These are phyloP conservation scores for Metschnikowia picachoensis DNA, from an alignment of 805 yeast genomes.

Conservation along the genomic window DNA sequence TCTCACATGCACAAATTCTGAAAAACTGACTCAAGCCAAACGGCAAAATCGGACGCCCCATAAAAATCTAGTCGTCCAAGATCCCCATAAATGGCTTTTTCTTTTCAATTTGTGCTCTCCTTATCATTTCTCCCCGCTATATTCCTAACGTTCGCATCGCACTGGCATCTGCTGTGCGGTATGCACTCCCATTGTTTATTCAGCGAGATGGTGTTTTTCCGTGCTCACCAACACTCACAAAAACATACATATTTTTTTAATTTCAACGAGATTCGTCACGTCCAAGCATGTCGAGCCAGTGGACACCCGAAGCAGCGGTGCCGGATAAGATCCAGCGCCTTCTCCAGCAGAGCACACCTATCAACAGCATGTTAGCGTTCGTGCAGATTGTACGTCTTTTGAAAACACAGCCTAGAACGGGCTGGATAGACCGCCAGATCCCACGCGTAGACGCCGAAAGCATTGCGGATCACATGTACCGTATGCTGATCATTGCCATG, in stretches of 20 bases:
- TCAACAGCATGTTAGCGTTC: constrained; percentile 53
- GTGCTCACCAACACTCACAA: background rate
- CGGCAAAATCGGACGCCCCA: too few relatives aligned
- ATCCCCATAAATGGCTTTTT: too few relatives aligned
- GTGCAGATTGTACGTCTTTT: constrained; percentile 65
- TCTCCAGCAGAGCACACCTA: constrained; percentile 27
- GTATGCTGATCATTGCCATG: constrained; percentile 84
- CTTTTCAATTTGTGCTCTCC: too few relatives aligned
- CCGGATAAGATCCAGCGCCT: constrained; percentile 43
- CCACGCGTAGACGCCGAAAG: constrained; percentile 56
- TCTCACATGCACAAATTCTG: too few relatives aligned
- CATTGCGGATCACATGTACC: constrained; percentile 93
- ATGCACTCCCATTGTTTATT: constrained; percentile 8
- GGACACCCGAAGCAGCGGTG: constrained; percentile 55
- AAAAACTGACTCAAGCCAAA: too few relatives aligned
- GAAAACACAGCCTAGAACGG: constrained; percentile 84
- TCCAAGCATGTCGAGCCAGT: constrained; percentile 15
- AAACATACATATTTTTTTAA: background rate
- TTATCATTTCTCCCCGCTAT: too few relatives aligned
- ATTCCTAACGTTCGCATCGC: too few relatives aligned
- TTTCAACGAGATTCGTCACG: background rate
- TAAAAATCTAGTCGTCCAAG: too few relatives aligned
- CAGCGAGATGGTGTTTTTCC: background rate
- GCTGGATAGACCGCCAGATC: constrained; percentile 76
- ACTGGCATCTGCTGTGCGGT: background rate